Evolutionary conservation across 1,284 basidiomycete species (phyloP), one percentile per base, ranked within the genome.

Genomic region (Crocinoboletus sp.): DNA sequence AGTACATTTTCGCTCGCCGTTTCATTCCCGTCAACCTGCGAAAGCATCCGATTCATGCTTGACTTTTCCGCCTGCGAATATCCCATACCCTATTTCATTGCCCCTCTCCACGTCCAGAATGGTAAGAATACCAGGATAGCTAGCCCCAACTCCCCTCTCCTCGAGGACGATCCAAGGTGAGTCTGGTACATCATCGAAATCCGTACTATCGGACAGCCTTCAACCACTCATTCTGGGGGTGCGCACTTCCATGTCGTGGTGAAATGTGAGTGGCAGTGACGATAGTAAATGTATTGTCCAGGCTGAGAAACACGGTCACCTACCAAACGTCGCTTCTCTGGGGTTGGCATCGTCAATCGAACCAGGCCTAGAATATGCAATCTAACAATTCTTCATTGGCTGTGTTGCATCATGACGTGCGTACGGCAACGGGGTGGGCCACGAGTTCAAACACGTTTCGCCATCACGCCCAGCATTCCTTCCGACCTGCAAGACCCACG

Each of bases 21-120:
- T 61, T 57, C 59, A 61, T 57, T 57, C 51, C 56, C 56, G 56
- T 55, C 42, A 6, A 15, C 27, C 23, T 31, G 43, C 41, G 33
- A 30, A 20, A 38, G 34, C 34, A 19, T 38, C 52, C 31, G 34
- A 34, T 51, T 24, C 29, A 36, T 46, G 20, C 17, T 19, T 41
- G 38, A 42, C 41, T 19, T 40, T 43, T 41, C 50, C 39, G 29
- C 37, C 33, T 42, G 45, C 38, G 33, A 34, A 27, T 38, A 22
- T 40, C 46, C 39, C 47, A 33, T 43, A 36, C 48, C 46, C 55
- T 43, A 12, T 16, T 47, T 52, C 45, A 38, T 46, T 36, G 19
- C 51, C 52, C 59, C 48, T 52, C 34, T 57, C 19, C 45, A 41
- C 17, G 5, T 41, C 42, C 4, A 43, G 39, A 45, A 33, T 12